Base-by-base conservation (phyloP, 805 yeast genomes). In the Kodamaea leandrae region DNA sequence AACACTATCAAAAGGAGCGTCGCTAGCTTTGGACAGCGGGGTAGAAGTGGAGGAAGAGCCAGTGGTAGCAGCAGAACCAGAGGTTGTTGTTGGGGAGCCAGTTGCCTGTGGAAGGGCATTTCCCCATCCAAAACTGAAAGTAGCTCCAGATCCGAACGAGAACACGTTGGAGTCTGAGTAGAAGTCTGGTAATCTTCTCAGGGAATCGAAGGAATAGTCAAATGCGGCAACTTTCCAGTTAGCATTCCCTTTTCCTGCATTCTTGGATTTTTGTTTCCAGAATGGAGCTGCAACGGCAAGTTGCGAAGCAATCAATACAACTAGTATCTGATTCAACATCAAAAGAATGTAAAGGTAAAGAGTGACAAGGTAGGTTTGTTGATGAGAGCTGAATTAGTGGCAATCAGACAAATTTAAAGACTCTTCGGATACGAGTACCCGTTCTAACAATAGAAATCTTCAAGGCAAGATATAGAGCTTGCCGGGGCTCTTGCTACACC, bases 381-480 rank as follows among this genome's bases (percentile, higher is more conserved):
- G n/a, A n/a, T n/a, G n/a, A n/a, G n/a, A n/a, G n/a, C n/a, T n/a
- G n/a, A n/a, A n/a, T n/a, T n/a, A n/a, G n/a, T 9, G 24, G 24
- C 24, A 21, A 9, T 9, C 24, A 21, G 6, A 9, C 24, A 6
- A 9, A 21, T 21, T 7, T 21, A 21, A 21, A 21, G 24, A 9
- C 9, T 21, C n/a, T n/a, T n/a, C n/a, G n/a, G n/a, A n/a, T n/a
- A n/a, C n/a, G n/a, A n/a, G n/a, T 21, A 9, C 9, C 9, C 9
- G 24, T 21, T 21, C 24, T 21, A 21, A 21, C 24, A 21, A 21
- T 21, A 21, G 24, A 21, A 60, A 61, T 57, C 50, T 63, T 4
- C 44, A 47, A 6, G 46, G 45, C 14, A 52, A 47, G 4, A 55
- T 54, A 37, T 53, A 47, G 18, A 60, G 57, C 10, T 37, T 51